Base-by-base conservation (phyloP, 805 yeast species). In the Sugiyamaella lignohabitans region DNA sequence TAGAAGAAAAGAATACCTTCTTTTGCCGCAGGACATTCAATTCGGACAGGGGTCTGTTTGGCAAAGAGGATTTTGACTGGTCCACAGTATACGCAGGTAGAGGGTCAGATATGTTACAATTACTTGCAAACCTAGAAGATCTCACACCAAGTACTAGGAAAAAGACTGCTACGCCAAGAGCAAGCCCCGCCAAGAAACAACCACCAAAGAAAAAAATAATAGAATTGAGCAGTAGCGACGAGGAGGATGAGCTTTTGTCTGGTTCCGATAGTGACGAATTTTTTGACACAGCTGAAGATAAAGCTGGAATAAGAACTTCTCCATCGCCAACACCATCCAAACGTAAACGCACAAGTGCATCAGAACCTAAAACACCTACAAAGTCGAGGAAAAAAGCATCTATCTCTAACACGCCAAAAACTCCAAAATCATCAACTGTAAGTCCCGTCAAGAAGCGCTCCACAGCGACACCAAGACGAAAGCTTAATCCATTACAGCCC, bases 21-120 rank as follows among this genome's bases (percentile, higher is more conserved):
- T 36, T 45, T 16, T 52, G 55, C 23, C 38, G 50, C 17, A 21
- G 48, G 23, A 40, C 47, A 2, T 38, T 38, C 45, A 45, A 50
- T 38, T 22, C 46, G 10, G 23, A 19, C 14, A 17, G 16, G 38
- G 18, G 29, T 19, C 6, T 40, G 5, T 24, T 37, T 21, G 50
- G 53, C 2, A 45, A 49, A 18, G 53, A 41, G 11, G 38, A 35
- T 17, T 5, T 52, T 16, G 45, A 53, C n/a, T 50, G 52, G 53
- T 16, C 21, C 22, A 34, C 17, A 17, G 10, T 50, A 11, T 52
- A 52, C 23, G 22, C 37, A 27, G 32, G 32, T 8, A 27, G 32
- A 27, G 14, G 32, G 8, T 27, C 32, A 27, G 32, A 27, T 27
- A 27, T 27, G 32, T 8, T 27, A 8, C 11, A 27, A 27, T 27